Evolutionary conservation across 208 protist genomes (phyloP), one percentile per base, ranked within the genome.

Genomic region (Balamuthia mandrillaris): DNA sequence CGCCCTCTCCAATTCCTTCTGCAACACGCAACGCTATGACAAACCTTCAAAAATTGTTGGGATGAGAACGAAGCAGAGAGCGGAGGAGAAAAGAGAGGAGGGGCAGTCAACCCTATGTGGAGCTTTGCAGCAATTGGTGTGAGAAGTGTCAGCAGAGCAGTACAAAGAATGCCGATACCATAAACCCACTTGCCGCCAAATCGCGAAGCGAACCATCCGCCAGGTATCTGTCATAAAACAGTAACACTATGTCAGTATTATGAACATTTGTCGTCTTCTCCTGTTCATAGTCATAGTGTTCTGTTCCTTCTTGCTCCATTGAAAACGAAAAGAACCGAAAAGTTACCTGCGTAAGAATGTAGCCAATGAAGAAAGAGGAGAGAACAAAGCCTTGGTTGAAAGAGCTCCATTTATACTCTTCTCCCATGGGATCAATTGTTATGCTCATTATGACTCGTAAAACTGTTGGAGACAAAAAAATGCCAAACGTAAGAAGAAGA

Each of bases 391-490:
- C 75, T 41, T 83, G 44, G 4, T 83, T 54, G 18, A 33, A 42
- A 3, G 33, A 24, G 24, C 41, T 56, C 18, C 66, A 83, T 0
- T 83, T 61, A 54, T 42, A 83, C 75, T 83, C 54, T 41, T 83
- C 52, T 44, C 66, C 56, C 75, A 83, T 83, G 41, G 18, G 35
- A 49, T 68, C 75, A 27, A 83, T 44, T 10, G 75, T 54, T 54
- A 83, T 54, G 27, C 75, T 83, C 14, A 83, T 49, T 12, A 83
- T 83, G 2, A 54, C 75, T 29, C 75, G 49, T 39, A 83, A n/a
- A 21, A 54, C 75, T 83, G 52, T 54, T 14, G 14, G 47, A 18
- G 47, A 54, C 14, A 54, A 14, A 24, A 24, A 18, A 54, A 54
- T 21, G 14, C 21, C 21, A 24, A 18, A 24, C 21, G 47, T 54